Evolutionary conservation across 2,329 filamentous ascomycete species (phyloP).

Genomic region (Cordyceps militaris): DNA sequence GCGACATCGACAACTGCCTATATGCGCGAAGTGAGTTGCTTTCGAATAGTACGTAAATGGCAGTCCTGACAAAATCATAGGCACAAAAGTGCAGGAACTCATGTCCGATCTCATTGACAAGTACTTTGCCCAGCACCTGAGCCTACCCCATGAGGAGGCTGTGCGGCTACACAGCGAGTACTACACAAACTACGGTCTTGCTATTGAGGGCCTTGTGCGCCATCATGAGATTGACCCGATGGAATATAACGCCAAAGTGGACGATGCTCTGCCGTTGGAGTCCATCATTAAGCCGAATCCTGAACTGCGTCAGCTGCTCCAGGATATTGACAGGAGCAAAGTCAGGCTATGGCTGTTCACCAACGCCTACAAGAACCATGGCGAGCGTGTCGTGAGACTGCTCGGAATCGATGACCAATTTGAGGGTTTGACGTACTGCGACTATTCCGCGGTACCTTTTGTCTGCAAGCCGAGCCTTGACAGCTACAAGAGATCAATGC

Average conservation of each 20-base stretch:
- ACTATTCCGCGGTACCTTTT: constrained; percentile 68
- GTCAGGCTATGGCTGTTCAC: constrained; percentile 92
- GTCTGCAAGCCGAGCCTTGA: constrained; percentile 79
- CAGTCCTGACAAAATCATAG: constrained; percentile 30
- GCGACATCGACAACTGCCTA: constrained; percentile 98
- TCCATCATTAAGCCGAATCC: constrained; percentile 73
- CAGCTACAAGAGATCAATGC: constrained; percentile 87
- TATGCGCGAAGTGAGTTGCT: constrained; percentile 69
- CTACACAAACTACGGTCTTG: constrained; percentile 94
- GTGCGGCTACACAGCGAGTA: constrained; percentile 81
- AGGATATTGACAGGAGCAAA: constrained; percentile 75
- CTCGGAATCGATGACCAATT: constrained; percentile 82
- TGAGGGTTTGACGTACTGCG: constrained; percentile 90
- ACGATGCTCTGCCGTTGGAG: constrained; percentile 88
- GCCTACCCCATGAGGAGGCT: constrained; percentile 70
- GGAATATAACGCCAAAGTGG: constrained; percentile 89
- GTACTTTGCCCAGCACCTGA: constrained; percentile 62
- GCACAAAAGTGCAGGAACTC: constrained; percentile 73
- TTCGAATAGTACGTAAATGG: not conserved
- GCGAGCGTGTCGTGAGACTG: constrained; percentile 70
- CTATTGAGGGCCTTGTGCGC: constrained; percentile 87
- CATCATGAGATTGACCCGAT: constrained; percentile 94
- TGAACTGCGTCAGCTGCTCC: constrained; percentile 65
- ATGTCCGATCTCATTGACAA: constrained; percentile 77
- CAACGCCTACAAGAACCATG: constrained; percentile 91